These are phyloP conservation scores for thale cress (Arabidopsis thaliana) DNA, from an alignment of 345 rosid species.

Conservation along the genomic window DNA sequence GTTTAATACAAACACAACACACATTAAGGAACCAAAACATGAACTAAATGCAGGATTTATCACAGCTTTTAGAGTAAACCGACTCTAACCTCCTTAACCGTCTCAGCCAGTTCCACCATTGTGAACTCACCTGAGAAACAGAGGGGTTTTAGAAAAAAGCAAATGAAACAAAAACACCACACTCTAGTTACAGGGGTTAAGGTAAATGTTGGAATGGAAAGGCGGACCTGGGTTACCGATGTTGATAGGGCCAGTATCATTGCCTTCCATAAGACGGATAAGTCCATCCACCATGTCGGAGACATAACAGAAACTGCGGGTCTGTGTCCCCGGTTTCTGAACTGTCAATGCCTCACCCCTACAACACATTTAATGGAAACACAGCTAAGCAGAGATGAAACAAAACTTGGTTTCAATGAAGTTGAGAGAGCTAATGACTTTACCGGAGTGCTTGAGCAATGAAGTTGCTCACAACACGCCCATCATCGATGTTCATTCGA, in stretches of 20 bases:
- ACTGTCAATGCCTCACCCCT: slow-evolving; percentile 82
- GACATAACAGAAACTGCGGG: slow-evolving; percentile 98
- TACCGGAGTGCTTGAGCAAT: slow-evolving; percentile 96
- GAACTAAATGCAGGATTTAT: not conserved
- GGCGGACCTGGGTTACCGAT: slow-evolving; percentile 88
- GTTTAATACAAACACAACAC: slow-evolving; percentile 25
- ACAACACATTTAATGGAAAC: slow-evolving; percentile 1
- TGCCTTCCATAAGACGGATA: slow-evolving; percentile 92
- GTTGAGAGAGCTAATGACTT: not conserved
- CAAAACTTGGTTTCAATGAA: not conserved
- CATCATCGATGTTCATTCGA: slow-evolving; percentile 96
- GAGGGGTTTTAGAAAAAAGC: not conserved
- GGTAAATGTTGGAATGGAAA: not conserved
- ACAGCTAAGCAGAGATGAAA: not conserved
- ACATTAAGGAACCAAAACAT: not conserved
- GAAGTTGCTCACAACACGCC: slow-evolving; percentile 98
- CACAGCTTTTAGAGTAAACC: not conserved
- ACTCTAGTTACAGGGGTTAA: not conserved
- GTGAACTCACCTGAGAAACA: slow-evolving; percentile 78
- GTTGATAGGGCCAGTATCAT: slow-evolving; percentile 93
- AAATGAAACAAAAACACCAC: not conserved
- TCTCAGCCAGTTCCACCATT: slow-evolving; percentile 91
- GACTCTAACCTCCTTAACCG: slow-evolving; percentile 78
- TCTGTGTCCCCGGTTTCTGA: slow-evolving; percentile 93
- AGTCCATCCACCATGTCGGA: slow-evolving; percentile 99